Evolutionary conservation across 345 rosid genomes (phyloP).

Genomic region (Ceriops tagal): DNA sequence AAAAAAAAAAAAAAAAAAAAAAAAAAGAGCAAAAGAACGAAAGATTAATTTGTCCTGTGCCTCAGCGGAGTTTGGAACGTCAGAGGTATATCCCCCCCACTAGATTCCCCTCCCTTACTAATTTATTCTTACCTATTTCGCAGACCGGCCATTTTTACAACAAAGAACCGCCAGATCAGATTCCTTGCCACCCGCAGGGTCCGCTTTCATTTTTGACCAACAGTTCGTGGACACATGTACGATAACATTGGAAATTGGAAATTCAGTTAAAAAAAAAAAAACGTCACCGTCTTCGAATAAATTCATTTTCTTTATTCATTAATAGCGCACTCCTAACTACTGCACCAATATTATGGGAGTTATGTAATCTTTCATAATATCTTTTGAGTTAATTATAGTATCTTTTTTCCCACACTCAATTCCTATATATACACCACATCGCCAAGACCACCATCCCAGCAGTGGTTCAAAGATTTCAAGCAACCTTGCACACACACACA

Average conservation of each 20-base stretch:
- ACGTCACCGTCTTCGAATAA: no score
- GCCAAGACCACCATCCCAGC: background rate
- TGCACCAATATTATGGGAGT: no score
- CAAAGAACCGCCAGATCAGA: slow-evolving; percentile 6
- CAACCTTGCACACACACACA: background rate
- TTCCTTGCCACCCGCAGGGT: background rate
- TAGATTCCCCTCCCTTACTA: no score
- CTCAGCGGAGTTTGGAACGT: no score
- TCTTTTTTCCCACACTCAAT: background rate
- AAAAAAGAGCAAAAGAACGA: background rate
- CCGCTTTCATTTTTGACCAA: no score
- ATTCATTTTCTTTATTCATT: no score
- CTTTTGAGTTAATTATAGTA: background rate
- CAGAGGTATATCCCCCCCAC: background rate
- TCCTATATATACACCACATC: slow-evolving; percentile 10
- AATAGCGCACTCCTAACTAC: no score
- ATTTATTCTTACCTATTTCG: background rate
- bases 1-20: no score
- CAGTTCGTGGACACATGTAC: no score
- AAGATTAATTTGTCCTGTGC: background rate
- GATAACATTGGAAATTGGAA: background rate
- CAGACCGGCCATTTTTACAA: slow-evolving; percentile 5
- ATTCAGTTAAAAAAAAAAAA: background rate
- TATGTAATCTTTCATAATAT: background rate
- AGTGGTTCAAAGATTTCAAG: background rate